phyloP scores from a whole-genome alignment of 2,329 filamentous ascomycete species.

The Aspergillus nomiae region DNA sequence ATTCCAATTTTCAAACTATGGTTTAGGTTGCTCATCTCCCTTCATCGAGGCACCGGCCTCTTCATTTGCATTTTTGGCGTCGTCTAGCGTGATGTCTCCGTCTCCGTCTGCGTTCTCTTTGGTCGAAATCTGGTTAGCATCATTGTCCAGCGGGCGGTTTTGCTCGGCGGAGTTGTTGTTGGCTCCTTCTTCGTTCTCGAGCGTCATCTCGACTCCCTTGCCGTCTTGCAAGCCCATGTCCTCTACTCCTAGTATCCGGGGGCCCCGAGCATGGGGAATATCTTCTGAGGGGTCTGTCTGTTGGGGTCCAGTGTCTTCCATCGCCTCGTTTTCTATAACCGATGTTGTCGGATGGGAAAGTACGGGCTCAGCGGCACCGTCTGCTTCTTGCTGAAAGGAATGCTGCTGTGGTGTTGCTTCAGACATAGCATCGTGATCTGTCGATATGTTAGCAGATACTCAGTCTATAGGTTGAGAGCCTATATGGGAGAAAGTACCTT shows the following conservation, averaged over 20 bases:
- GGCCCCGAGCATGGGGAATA: constrained; percentile 77
- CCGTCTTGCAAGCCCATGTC: constrained; percentile 77
- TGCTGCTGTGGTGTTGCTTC: not conserved
- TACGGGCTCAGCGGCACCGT: not conserved
- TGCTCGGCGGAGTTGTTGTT: constrained; percentile 8
- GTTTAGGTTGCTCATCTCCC: not conserved
- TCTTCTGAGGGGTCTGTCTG: constrained; percentile 61
- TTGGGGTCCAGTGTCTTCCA: constrained; percentile 22
- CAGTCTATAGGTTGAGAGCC: not conserved
- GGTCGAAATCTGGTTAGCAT: constrained; percentile 13
- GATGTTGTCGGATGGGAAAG: not conserved
- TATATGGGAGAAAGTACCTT: constrained; percentile 19
- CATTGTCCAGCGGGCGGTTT: constrained; percentile 2
- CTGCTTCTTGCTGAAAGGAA: not conserved
- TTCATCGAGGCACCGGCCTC: constrained; percentile 14
- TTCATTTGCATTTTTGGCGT: constrained; percentile 24
- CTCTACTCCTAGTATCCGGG: constrained; percentile 78
- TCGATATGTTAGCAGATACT: not conserved
- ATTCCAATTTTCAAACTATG: not conserved
- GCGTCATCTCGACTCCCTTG: constrained; percentile 47
- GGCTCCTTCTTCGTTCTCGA: constrained; percentile 24
- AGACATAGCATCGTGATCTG: not conserved
- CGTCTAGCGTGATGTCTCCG: constrained; percentile 43
- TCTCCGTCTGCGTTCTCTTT: constrained; percentile 25
- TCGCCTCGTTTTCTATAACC: constrained; percentile 23